Base-by-base conservation (phyloP, 2,329 filamentous ascomycete species). In the Verticillium nonalfalfae region DNA sequence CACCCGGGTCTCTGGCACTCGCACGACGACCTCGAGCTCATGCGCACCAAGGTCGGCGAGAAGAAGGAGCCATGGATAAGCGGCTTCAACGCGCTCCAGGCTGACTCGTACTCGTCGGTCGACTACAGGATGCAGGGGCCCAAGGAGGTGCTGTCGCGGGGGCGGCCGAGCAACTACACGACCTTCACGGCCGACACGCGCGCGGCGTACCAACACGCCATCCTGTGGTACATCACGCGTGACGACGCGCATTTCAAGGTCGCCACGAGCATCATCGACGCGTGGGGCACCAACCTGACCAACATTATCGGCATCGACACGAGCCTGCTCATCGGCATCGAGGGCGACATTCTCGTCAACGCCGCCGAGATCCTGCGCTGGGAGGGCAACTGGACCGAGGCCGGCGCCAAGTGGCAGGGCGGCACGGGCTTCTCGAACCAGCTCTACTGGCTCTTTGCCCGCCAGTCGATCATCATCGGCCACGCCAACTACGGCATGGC, bases 311-410 rank as follows among this genome's bases (percentile, higher is more conserved):
- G 73, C 1, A 70, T 66, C 0, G 74, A 76, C 59, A 67, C 66
- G 1, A 74, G 74, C 1, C 70, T 78, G 2, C 63, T 78, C 5
- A 65, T 78, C 7, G 75, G 71, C 0, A 64, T 78, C 0, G 75
- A 78, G 9, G 76, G 76, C 1, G 72, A 73, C 26, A 45, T 78
- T 15, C 71, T 78, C 9, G 75, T 71, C 21, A 79, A 79, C 38
- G 75, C 76, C 0, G 77, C 75, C 0, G 76, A 78, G 65, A 77
- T 79, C 35, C 76, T 79, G 74, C 71, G 75, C 35, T 77, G 75
- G 74, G 76, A 78, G 62, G 75, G 74, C 7, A 67, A 68, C 26
- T 78, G 76, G 76, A 66, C 66, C 0, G 76, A 79, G 61, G 34
- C 63, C 2, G 73, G 75, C 1, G 69, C 74, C 0, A 66, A 60